A percentile compares a stretch with the other conserved stretches of the same genome.
Evolutionary conservation across 2,329 filamentous ascomycete genomes (phyloP).

Genomic region (Pseudogymnoascus sp.): DNA sequence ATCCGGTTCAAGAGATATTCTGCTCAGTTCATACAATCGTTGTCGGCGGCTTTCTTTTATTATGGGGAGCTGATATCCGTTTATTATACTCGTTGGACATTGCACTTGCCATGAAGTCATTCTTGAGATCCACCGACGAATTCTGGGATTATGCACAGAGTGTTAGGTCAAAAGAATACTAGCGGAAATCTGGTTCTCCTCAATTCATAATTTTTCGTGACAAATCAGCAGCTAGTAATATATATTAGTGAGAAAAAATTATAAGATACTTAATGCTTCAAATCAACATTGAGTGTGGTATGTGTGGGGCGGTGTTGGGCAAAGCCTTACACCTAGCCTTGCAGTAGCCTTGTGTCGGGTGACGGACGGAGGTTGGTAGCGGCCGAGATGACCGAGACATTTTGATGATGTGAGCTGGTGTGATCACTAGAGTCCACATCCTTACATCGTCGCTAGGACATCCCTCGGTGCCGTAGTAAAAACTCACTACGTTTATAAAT

Average conservation of each 20-base stretch:
- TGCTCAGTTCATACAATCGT: background rate
- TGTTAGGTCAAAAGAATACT: background rate
- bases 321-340: background rate
- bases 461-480: background rate
- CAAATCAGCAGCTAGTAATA: background rate
- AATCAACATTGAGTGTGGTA: background rate
- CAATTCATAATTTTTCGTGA: background rate
- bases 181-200: background rate
- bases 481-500: background rate
- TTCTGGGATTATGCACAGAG: background rate
- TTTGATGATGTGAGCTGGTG: background rate
- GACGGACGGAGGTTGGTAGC: background rate
- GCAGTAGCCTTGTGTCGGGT: background rate
- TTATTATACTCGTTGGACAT: background rate
- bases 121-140: background rate
- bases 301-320: background rate
- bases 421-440: background rate
- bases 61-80: background rate
- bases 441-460: background rate
- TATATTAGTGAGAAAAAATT: background rate
- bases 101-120: background rate
- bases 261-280: background rate
- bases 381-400: background rate
- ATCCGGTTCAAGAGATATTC: background rate
- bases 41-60: background rate